Base-by-base conservation (phyloP, 2,329 filamentous ascomycete species). In the Lachnellula subtilissima region DNA sequence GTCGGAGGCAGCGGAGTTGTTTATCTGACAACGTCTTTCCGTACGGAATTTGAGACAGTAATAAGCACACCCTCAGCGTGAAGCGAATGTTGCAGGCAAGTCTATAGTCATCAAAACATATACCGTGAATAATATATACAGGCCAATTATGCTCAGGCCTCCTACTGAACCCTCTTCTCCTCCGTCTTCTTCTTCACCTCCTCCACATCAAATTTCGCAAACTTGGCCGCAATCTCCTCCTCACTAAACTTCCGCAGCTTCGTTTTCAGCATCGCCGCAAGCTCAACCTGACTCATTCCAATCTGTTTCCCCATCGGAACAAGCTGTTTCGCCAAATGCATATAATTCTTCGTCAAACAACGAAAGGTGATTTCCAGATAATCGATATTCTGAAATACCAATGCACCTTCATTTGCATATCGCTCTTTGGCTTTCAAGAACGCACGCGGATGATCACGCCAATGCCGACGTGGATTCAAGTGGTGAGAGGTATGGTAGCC, bases 401-500 rank as follows among this genome's bases (percentile, higher is more conserved):
- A 78, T 0, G 88, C 89, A 19, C 83, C 75, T 66, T 90, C 84
- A 7, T 76, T 71, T 0, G 81, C 77, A 65, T 92, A 93, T 2
- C 78, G 79, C 23, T 80, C 73, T 71, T 90, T 91, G 47, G 84
- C 81, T 63, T 84, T 78, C 2, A 92, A 74, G 71, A 93, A 91
- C 6, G 87, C 82, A 12, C 84, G 76, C 0, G 89, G 89, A 64
- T 92, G 89, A 19, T 92, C 87, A 55, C 89, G 84, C 89, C 89
- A 93, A 74, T 92, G 89, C 1, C 89, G 83, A 28, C 82, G 78
- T 0, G 87, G 88, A 72, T 91, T 90, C 51, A 91, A 80, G 65
- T 91, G 88, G 67, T 91, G 89, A 17, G 87, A 89, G 6, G 87
- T 91, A 72, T 91, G 88, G 70, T 91, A 91, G 61, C 88, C 88